Percentiles rank a stretch among this genome's conserved stretches.
Evolutionary conservation across 2,329 filamentous ascomycete species (phyloP).

Genomic region (Trichoderma oligosporum): DNA sequence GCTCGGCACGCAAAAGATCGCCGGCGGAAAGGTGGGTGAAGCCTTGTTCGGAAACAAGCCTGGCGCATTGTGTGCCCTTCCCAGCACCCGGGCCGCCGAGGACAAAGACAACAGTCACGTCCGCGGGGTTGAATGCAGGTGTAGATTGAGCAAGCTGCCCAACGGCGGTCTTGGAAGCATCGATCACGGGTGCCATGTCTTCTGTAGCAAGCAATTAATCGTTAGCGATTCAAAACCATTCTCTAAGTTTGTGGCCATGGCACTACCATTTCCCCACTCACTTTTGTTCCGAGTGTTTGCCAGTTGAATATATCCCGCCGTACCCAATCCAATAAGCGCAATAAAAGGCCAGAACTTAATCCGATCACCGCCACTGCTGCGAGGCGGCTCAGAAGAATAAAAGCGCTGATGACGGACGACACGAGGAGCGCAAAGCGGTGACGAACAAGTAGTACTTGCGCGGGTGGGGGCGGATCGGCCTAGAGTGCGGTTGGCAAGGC

Average conservation of each 20-base stretch:
- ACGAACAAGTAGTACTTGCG: slow-evolving; percentile 1
- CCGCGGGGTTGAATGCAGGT: slow-evolving; percentile 68
- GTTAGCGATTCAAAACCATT: not conserved
- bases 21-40: slow-evolving; percentile 93
- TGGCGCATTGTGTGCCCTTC: slow-evolving; percentile 93
- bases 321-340: slow-evolving; percentile 45
- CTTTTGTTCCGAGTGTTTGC: slow-evolving; percentile 41
- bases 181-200: slow-evolving; percentile 40
- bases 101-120: slow-evolving; percentile 93
- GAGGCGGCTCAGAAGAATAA: slow-evolving; percentile 45
- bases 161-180: slow-evolving; percentile 39
- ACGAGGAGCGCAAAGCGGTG: slow-evolving; percentile 16
- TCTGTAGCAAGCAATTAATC: slow-evolving; percentile 19
- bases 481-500: slow-evolving; percentile 21
- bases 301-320: slow-evolving; percentile 48
- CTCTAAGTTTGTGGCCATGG: not conserved
- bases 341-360: slow-evolving; percentile 60
- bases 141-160: slow-evolving; percentile 47
- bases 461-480: slow-evolving; percentile 22
- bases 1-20: slow-evolving; percentile 89
- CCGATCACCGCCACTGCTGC: slow-evolving; percentile 31
- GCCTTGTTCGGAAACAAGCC: slow-evolving; percentile 79
- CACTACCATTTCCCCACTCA: not conserved
- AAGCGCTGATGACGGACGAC: slow-evolving; percentile 25
- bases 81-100: slow-evolving; percentile 93